phyloP scores from a whole-genome alignment of 176 grass and related monocot species.

The Pontederia crassipes region DNA sequence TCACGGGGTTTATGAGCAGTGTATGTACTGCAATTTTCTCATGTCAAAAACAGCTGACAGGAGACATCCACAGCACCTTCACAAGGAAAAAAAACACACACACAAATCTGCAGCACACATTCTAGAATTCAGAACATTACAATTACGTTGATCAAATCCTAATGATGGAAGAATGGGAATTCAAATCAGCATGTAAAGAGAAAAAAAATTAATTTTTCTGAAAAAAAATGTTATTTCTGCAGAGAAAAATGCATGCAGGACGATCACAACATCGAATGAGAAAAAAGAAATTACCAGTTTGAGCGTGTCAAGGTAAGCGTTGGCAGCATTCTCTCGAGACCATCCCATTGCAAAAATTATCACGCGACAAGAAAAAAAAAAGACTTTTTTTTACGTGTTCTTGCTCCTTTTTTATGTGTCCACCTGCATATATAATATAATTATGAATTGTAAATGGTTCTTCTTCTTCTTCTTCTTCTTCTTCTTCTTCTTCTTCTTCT shows the following conservation, averaged over 20 bases:
- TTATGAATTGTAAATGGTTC: not conserved
- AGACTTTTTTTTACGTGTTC: no score
- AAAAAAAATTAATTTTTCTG: not conserved
- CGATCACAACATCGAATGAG: not conserved
- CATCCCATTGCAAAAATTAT: constrained; percentile 14
- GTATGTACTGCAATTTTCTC: no score
- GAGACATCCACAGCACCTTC: no score
- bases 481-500: no score
- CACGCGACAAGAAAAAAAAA: no score
- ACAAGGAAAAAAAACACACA: no score
- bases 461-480: no score
- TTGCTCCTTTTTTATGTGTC: not conserved
- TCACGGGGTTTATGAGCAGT: no score
- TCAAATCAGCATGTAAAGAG: not conserved
- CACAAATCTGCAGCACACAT: no score
- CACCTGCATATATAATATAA: not conserved
- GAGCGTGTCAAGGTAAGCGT: constrained; percentile 33
- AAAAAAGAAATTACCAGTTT: constrained; percentile 21
- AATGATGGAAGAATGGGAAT: not conserved
- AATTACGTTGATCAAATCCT: not conserved
- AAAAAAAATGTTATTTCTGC: not conserved
- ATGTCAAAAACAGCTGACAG: no score
- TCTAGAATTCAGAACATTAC: not conserved
- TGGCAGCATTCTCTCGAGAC: constrained; percentile 23
- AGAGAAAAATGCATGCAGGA: not conserved